Conservation (phyloP, 208 protist species). For the Crithidia acanthocephali region DNA sequence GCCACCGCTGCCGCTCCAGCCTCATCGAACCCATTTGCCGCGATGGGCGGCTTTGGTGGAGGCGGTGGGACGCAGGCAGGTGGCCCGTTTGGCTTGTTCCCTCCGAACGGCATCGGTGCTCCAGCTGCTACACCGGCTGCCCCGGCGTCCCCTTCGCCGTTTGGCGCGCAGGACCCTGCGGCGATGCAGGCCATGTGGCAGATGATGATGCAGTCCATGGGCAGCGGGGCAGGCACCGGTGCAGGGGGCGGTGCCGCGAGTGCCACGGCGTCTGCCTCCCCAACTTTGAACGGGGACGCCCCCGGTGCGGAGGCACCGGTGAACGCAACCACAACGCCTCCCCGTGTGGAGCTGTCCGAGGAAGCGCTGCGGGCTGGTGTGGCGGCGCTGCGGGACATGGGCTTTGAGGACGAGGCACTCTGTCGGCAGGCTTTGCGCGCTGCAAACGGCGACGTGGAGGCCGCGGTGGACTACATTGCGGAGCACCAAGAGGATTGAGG, state of each 20-base stretch:
- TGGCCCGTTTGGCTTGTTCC: constrained; percentile 8
- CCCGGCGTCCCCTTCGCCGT: not conserved
- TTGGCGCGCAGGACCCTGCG: constrained; percentile 4
- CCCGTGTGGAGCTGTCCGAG: constrained; percentile 7
- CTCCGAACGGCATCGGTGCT: not conserved
- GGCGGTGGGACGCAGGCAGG: not conserved
- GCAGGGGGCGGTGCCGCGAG: not conserved
- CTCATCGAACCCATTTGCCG: not conserved
- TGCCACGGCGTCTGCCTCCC: not conserved
- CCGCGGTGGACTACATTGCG: constrained; percentile 73
- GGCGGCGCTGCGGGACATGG: constrained; percentile 59
- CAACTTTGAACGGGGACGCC: not conserved
- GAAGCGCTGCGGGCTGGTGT: constrained; percentile 18
- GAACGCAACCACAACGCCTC: not conserved
- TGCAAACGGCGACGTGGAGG: constrained; percentile 70
- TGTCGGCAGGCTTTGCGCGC: constrained; percentile 58
- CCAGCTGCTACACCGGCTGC: not conserved
- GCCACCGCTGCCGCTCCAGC: not conserved
- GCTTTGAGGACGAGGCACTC: constrained; percentile 76
- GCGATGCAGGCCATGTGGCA: constrained; percentile 16
- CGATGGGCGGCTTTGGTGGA: not conserved
- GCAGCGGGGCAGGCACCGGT: not conserved
- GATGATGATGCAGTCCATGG: constrained; percentile 18
- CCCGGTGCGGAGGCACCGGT: not conserved
- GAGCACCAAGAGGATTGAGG: constrained; percentile 29